Conservation (phyloP, 2,329 filamentous ascomycete genomes). For the Aspergillus sp. region DNA sequence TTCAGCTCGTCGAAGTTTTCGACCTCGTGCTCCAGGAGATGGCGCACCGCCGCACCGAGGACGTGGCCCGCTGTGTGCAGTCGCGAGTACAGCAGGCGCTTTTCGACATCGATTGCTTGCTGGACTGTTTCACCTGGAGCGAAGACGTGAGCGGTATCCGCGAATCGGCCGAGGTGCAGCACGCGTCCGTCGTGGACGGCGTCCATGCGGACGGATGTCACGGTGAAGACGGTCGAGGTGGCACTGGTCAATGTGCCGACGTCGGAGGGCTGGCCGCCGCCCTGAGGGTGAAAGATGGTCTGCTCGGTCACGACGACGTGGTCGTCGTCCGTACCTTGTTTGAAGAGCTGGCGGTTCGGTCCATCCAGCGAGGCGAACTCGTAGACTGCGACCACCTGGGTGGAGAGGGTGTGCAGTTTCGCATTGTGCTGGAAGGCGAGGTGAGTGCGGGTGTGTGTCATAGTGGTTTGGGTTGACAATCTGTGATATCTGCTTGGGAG, state of each 20-base stretch:
- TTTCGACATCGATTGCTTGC: conserved; percentile 60
- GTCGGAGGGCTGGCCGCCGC: conserved; percentile 71
- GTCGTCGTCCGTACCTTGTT: conserved; percentile 50
- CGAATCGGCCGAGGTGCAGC: conserved; percentile 64
- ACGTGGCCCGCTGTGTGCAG: conserved; percentile 74
- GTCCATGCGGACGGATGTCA: conserved; percentile 56
- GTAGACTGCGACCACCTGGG: conserved; percentile 47
- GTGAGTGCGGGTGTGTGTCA: conserved; percentile 11
- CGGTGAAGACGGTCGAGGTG: conserved; percentile 44
- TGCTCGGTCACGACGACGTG: conserved; percentile 59
- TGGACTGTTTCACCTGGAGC: conserved; percentile 44
- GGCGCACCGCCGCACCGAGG: conserved; percentile 64
- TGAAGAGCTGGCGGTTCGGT: conserved; percentile 57
- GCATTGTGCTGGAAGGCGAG: conserved; percentile 38
- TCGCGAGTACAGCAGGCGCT: conserved; percentile 62
- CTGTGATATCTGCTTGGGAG: too few species aligned
- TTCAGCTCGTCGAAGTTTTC: conserved; percentile 63
- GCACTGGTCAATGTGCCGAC: conserved; percentile 53
- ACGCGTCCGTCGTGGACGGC: conserved; percentile 54
- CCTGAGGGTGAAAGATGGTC: conserved; percentile 75
- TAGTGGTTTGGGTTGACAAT: too few species aligned
- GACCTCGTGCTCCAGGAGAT: conserved; percentile 53
- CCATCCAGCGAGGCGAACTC: conserved; percentile 52
- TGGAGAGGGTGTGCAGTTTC: conserved; percentile 42
- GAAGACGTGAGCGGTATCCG: conserved; percentile 32